Evolutionary conservation across 208 protist genomes (phyloP), one percentile per base, ranked within the genome.

Genomic region (Novymonas esmeraldas): DNA sequence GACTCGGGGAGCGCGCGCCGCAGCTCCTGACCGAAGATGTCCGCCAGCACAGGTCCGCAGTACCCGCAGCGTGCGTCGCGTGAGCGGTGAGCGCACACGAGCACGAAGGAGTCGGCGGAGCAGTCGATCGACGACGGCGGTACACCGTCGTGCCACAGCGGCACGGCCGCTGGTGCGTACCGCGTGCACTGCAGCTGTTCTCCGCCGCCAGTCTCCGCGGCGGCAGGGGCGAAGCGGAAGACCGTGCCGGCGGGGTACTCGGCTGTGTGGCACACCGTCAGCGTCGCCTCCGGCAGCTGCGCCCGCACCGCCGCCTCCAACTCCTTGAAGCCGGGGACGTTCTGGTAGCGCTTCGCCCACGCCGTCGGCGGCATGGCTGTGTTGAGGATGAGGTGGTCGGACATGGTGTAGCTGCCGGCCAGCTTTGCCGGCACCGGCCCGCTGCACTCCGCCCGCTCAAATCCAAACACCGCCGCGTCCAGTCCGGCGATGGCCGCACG

Each of bases 41-140:
- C 56, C 10, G 58, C 69, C 33, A 84, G 64, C 33, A 70, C 58
- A 9, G 74, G 58, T 3, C 69, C 70, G 36, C 69, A 81, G 60
- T 70, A 84, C 13, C 64, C 74, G 61, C 62, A 78, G n/a, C 46
- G 60, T 20, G 56, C 58, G 26, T 75, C 74, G 28, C 73, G 64
- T 0, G 45, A 26, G 4, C 31, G 4, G 59, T 83, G 73, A 1
- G 67, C 11, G 48, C 73, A 79, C 5, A 72, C 36, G 11, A 79
- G 59, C 14, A 79, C 39, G 51, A 78, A 67, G 60, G 39, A 41
- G 34, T n/a, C n/a, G n/a, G n/a, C n/a, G n/a, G n/a, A n/a, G n/a
- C n/a, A n/a, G n/a, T n/a, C n/a, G n/a, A n/a, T n/a, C n/a, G n/a
- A n/a, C n/a, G n/a, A n/a, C n/a, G n/a, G n/a, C n/a, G n/a, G n/a